phyloP scores from a whole-genome alignment of 2,329 filamentous ascomycete genomes.

The Pyricularia sp. region DNA sequence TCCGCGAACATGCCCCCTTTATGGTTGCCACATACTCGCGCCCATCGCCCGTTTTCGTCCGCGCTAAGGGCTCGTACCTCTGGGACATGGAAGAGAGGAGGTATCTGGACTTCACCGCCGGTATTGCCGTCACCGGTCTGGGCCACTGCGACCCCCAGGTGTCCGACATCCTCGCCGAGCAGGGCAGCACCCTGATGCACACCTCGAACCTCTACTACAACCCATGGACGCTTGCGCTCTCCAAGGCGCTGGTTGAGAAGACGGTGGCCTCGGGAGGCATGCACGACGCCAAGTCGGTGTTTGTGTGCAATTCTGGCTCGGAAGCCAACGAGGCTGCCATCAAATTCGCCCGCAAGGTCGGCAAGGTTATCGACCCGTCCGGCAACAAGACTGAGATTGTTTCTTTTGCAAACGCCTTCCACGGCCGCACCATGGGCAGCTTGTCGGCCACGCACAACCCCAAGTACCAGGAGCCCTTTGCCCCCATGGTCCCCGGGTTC shows the following conservation, averaged over 20 bases:
- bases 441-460: slow-evolving; percentile 95
- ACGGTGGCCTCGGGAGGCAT: slow-evolving; percentile 74
- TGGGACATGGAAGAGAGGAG: slow-evolving; percentile 84
- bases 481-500: slow-evolving; percentile 93
- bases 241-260: slow-evolving; percentile 72
- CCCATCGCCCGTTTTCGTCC: slow-evolving; percentile 81
- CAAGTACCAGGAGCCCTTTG: slow-evolving; percentile 93
- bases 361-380: slow-evolving; percentile 63
- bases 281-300: slow-evolving; percentile 69
- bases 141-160: slow-evolving; percentile 84
- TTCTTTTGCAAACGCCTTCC: slow-evolving; percentile 87
- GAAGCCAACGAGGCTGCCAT: slow-evolving; percentile 97
- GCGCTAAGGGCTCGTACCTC: slow-evolving; percentile 76
- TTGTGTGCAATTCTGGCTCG: slow-evolving; percentile 92
- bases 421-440: slow-evolving; percentile 91
- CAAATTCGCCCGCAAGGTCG: slow-evolving; percentile 91
- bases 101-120: slow-evolving; percentile 91
- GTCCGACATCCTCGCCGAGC: slow-evolving; percentile 53
- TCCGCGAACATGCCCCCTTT: slow-evolving; percentile 68
- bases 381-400: slow-evolving; percentile 75
- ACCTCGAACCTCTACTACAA: slow-evolving; percentile 97
- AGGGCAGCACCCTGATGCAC: slow-evolving; percentile 73
- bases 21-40: slow-evolving; percentile 96
- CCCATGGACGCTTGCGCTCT: slow-evolving; percentile 85
- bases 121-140: slow-evolving; percentile 89